Evolutionary conservation across 345 rosid genomes (phyloP), one percentile per base, ranked within the genome.

Genomic region (Corchorus olitorius): DNA sequence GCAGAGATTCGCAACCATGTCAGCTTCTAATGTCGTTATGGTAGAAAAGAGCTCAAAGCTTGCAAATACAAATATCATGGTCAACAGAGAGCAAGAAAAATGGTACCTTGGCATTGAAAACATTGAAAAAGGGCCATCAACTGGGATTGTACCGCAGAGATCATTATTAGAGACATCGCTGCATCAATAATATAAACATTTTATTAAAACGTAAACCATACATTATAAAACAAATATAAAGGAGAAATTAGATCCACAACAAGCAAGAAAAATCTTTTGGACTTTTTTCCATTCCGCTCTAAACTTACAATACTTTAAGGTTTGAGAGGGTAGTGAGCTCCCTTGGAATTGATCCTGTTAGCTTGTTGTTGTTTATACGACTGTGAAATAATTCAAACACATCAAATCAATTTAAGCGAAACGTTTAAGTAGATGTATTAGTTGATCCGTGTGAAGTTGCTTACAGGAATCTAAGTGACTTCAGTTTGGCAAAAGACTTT

Each of bases 111-210:
- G 85, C 85, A 89, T 76, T 1, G 89, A 83, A 79, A 89, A 91
- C 72, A 78, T 89, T 27, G 75, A 10, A 27, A 91, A 91, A 41
- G 94, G 93, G 37, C 94, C 94, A 78, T 89, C 92, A 11, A 87
- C 91, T 1, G 94, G 94, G 74, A 89, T 85, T 39, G 94, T 91
- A 77, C 93, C 94, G 37, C 93, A 91, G 6, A 91, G 88, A 79
- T 84, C 84, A 65, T 91, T 91, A 76, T 85, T 84, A n/a, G 89
- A 91, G 53, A 89, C 90, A 64, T 91, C 94, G 49, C 94, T 91
- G 90, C 84, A 79, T 69, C 11, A 58, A 50, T n/a, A 20, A 20
- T 34, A 54, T 55, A 54, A 50, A 55, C n/a, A 6, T 37, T 41
- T 16, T 45, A 16, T 55, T 49, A 73, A 67, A 72, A 45, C 15